A percentile compares a stretch with the other conserved stretches of the same genome.
Conservation (phyloP, 139 green algal species). For the Tetradesmus lagerheimii region DNA sequence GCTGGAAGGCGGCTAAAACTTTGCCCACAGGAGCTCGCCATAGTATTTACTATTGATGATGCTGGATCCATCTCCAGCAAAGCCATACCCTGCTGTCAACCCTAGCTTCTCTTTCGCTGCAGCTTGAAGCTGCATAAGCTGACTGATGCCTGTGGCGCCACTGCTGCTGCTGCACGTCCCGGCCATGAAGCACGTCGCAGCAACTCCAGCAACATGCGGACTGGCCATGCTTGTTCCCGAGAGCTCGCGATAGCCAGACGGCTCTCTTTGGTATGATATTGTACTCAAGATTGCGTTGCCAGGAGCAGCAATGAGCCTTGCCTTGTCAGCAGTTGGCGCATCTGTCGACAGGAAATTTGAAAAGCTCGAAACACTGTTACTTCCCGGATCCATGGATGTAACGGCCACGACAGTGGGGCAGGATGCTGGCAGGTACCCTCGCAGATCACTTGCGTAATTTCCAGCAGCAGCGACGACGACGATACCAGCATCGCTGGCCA, state of each 20-base stretch:
- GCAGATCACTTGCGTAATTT: background rate
- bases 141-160: background rate
- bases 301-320: background rate
- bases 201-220: background rate
- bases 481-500: background rate
- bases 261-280: background rate
- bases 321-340: background rate
- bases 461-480: constrained; percentile 16
- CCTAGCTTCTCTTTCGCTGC: background rate
- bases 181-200: background rate
- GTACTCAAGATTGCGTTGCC: background rate
- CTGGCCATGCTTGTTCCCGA: background rate
- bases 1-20: too few relatives aligned
- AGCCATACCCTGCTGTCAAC: background rate
- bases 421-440: background rate
- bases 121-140: background rate
- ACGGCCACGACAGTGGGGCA: constrained; percentile 22
- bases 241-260: background rate
- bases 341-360: background rate
- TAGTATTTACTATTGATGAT: background rate
- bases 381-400: background rate
- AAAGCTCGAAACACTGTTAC: background rate
- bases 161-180: background rate
- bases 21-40: background rate
- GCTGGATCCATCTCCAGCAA: background rate